Base-by-base conservation (phyloP, 2,329 filamentous ascomycete species). In the Epichloe sp. region DNA sequence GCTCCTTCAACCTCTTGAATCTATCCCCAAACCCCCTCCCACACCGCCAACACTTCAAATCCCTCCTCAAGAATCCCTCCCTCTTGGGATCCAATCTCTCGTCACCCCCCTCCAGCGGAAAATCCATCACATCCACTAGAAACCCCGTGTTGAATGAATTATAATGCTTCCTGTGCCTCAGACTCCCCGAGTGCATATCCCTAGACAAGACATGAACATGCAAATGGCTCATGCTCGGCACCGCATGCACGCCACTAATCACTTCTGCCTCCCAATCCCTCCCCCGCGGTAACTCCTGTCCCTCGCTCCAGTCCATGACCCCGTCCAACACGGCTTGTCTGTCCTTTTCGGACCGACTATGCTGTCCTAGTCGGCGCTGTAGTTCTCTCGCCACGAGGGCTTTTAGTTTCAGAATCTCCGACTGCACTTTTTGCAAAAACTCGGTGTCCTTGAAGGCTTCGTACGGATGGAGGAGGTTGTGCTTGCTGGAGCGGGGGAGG, bases 61-160 rank as follows among this genome's bases (percentile, higher is more conserved):
- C 82, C 53, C 69, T 66, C 37, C 75, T 69, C 55, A 89, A 67
- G 66, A 85, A 89, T 17, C 75, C 74, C 49, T 75, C 70, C 50
- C 75, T 69, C 52, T 66, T 68, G 0, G 80, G 76, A 51, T 80
- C 63, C 56, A 83, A 74, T 53, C 88, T 71, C 44, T 69, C 65
- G 63, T 94, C 88, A 50, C 83, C 78, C 26, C 71, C 55, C 0
- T 75, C 72, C 34, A 97, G 69, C 4, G 93, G 91, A 47, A 96
- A 91, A 53, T 90, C 86, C 21, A 81, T 81, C 26, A 97, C 61
- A 15, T 77, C 74, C 12, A 97, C 78, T 21, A 98, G 79, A 64
- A 97, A 98, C 3, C 79, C 78, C 49, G 90, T 94, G 35, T 79
- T 82, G 68, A 97, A 97, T 56, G 86, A 93, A 62, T 93, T 88